Conservation (phyloP, 306 rosid species). For the Crataegus laevigata region DNA sequence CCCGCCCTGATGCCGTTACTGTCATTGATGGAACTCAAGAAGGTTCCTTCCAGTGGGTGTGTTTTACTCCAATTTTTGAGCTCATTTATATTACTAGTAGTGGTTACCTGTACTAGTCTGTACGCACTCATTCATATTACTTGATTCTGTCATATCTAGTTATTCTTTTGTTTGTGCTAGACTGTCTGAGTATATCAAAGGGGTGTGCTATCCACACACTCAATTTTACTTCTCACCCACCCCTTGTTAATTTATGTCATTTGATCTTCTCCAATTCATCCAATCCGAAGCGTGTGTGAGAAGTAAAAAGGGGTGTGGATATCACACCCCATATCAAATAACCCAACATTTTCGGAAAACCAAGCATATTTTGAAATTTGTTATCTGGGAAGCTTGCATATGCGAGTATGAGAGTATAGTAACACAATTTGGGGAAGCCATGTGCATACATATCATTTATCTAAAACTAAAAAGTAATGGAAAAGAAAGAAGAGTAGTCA, state of each 20-base stretch:
- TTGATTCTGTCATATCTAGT: neutral
- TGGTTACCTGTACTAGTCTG: neutral
- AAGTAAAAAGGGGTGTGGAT: no score
- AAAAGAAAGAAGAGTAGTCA: neutral
- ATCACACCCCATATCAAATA: neutral
- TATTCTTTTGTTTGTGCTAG: neutral
- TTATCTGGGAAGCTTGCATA: neutral
- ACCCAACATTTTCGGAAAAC: neutral
- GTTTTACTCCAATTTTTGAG: neutral
- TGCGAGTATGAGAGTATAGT: neutral
- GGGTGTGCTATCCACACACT: no score
- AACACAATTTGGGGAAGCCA: neutral
- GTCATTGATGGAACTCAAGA: conserved; percentile 96
- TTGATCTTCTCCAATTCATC: no score
- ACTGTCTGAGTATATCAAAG: neutral
- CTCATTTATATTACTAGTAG: neutral
- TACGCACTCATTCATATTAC: neutral
- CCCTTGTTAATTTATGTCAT: no score
- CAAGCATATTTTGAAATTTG: neutral
- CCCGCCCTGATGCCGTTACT: conserved; percentile 49
- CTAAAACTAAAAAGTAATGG: neutral
- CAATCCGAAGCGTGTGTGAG: no score
- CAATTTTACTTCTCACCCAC: no score
- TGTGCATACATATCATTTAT: neutral
- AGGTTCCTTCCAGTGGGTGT: conserved; percentile 96